Evolutionary conservation across 2,329 filamentous ascomycete species (phyloP), one percentile per base, ranked within the genome.

Genomic region (Penicillium brevicompactum): DNA sequence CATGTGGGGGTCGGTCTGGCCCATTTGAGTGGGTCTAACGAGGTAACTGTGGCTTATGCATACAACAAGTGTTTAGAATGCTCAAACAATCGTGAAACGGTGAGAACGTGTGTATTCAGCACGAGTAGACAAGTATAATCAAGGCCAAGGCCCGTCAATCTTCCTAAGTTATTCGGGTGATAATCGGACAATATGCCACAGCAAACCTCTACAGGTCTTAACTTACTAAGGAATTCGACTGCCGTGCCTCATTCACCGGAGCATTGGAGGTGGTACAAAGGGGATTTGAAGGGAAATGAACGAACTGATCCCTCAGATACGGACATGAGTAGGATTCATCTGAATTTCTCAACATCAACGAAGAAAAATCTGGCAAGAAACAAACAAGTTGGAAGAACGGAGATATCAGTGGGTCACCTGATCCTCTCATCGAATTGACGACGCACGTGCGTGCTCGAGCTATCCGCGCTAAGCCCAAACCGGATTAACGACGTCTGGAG

Each of bases 381-480:
- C 7, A 41, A 41, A 41, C 18, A 21, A 34, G n/a, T 27, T 27
- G 24, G 24, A 27, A 27, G 24, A 27, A 42, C 30, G 18, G 24
- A 18, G 18, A 18, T 7, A 40, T 31, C 31, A 46, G 18, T 32
- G 47, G 48, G 57, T 56, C 52, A 60, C 37, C 48, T 57, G 57
- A 43, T 37, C 4, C 21, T 49, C 31, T 37, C 45, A 61, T 55
- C 61, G 59, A 59, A 63, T 58, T 40, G 32, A 46, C 14, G 48
- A 27, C 51, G 57, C 62, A 65, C 62, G 62, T 65, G 62, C 51
- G 37, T 51, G 7, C 32, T 16, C 43, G 46, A 62, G 56, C 60
- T 62, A 31, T 43, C 51, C 21, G 10, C 57, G 16, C 61, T 62
- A 64, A 46, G 38, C 62, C 61, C 14, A 49, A 49, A 11, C 0